A percentile compares a stretch with the other conserved stretches of the same genome.
Conservation (phyloP, 2,329 filamentous ascomycete genomes). For the Botrytis hyacinthi region DNA sequence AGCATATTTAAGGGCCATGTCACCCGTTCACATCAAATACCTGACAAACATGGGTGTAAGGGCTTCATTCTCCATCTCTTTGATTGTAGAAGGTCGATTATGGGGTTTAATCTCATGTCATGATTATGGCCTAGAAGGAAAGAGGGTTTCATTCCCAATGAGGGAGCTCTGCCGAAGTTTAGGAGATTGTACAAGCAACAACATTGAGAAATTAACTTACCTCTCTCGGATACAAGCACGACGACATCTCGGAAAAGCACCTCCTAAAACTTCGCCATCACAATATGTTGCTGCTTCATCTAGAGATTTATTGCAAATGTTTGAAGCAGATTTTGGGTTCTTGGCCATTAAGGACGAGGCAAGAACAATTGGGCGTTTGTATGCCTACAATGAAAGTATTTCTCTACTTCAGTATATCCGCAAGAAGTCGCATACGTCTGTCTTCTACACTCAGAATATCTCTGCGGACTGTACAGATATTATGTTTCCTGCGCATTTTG, state of each 20-base stretch:
- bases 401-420: slow-evolving; percentile 83
- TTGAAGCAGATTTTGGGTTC: slow-evolving; percentile 54
- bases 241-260: slow-evolving; percentile 15
- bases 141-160: slow-evolving; percentile 20
- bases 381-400: slow-evolving; percentile 79
- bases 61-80: slow-evolving; percentile 90
- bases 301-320: slow-evolving; percentile 28
- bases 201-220: slow-evolving; percentile 28
- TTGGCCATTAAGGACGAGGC: slow-evolving; percentile 83
- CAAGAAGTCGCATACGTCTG: slow-evolving; percentile 69
- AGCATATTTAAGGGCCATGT: slow-evolving; percentile 85
- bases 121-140: slow-evolving; percentile 71
- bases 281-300: slow-evolving; percentile 28
- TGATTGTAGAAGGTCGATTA: slow-evolving; percentile 79
- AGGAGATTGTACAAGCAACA: slow-evolving; percentile 53
- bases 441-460: slow-evolving; percentile 76
- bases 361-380: slow-evolving; percentile 73
- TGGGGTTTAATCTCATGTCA: slow-evolving; percentile 91
- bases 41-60: slow-evolving; percentile 84
- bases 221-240: slow-evolving; percentile 23
- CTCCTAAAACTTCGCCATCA: slow-evolving; percentile 22
- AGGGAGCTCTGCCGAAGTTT: slow-evolving; percentile 76
- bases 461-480: slow-evolving; percentile 76
- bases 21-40: slow-evolving; percentile 86
- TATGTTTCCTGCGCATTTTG: slow-evolving; percentile 74